These are phyloP conservation scores for Saccharomyces hybrid DNA, from an alignment of 1,139 yeast genomes.

Conservation along the genomic window DNA sequence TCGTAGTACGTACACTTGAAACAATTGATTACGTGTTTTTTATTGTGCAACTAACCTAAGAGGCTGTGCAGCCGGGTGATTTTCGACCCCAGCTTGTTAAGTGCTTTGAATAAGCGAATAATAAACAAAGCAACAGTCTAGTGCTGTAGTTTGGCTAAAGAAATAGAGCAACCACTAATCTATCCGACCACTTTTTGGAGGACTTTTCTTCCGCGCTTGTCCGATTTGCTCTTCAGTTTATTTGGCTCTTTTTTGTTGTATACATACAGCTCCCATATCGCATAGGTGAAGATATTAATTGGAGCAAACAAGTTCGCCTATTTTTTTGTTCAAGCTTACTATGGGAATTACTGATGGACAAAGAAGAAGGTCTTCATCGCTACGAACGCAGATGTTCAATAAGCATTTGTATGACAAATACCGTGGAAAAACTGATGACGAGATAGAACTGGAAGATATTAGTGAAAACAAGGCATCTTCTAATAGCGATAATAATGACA, in stretches of 20 bases:
- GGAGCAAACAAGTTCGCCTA: background rate
- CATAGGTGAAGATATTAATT: background rate
- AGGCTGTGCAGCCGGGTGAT: constrained; percentile 1
- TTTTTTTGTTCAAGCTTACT: background rate
- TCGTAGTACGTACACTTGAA: background rate
- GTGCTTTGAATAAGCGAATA: background rate
- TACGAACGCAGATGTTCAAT: constrained; percentile 66
- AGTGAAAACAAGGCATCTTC: constrained; percentile 8
- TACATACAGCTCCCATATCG: background rate
- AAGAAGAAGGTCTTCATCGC: constrained; percentile 64
- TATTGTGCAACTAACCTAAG: background rate
- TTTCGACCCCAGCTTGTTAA: background rate
- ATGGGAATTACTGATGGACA: constrained; percentile 20
- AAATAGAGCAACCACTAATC: background rate
- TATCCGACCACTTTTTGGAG: background rate
- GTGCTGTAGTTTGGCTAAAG: no score
- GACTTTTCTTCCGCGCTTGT: background rate
- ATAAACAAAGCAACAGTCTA: background rate
- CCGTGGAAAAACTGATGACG: constrained; percentile 12
- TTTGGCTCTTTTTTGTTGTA: background rate
- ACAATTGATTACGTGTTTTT: background rate
- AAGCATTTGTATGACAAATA: constrained; percentile 34
- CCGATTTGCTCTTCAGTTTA: background rate
- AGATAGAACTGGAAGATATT: constrained; percentile 29
- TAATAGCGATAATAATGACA: constrained; percentile 10